Conservation (phyloP, 805 yeast genomes). For the Suhomyces faveliae region DNA sequence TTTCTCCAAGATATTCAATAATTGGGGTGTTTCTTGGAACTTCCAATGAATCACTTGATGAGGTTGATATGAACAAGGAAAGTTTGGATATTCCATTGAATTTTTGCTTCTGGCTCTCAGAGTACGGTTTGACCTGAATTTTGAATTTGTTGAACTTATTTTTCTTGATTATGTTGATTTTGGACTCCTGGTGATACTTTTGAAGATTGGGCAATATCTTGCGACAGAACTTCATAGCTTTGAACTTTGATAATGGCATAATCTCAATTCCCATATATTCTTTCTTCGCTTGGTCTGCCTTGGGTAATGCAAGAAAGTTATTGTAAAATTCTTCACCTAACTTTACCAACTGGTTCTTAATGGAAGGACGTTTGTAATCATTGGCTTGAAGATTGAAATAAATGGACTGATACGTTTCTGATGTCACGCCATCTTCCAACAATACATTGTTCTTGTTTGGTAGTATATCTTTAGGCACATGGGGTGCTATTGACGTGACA, state of each 20-base stretch:
- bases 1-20: slow-evolving; percentile 68
- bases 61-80: slow-evolving; percentile 50
- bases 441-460: slow-evolving; percentile 47
- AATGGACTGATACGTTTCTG: slow-evolving; percentile 52
- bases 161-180: slow-evolving; percentile 22
- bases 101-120: slow-evolving; percentile 58
- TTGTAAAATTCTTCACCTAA: slow-evolving; percentile 18
- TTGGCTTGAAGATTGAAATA: slow-evolving; percentile 47
- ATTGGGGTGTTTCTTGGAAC: slow-evolving; percentile 51
- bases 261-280: slow-evolving; percentile 14
- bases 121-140: slow-evolving; percentile 52
- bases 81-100: slow-evolving; percentile 68
- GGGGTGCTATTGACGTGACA: neutral
- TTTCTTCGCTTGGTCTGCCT: slow-evolving; percentile 7
- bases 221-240: slow-evolving; percentile 29
- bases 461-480: slow-evolving; percentile 11
- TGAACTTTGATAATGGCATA: slow-evolving; percentile 26
- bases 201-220: slow-evolving; percentile 34
- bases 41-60: slow-evolving; percentile 11
- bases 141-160: slow-evolving; percentile 26
- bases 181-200: slow-evolving; percentile 33
- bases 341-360: slow-evolving; percentile 21
- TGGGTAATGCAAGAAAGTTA: slow-evolving; percentile 11
- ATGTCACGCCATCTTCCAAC: slow-evolving; percentile 38
- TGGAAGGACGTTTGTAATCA: slow-evolving; percentile 42